Percentiles rank a stretch among this genome's conserved stretches.
These are phyloP conservation scores for Thelephora terrestris DNA, from an alignment of 1,284 basidiomycete species.

Conservation along the genomic window DNA sequence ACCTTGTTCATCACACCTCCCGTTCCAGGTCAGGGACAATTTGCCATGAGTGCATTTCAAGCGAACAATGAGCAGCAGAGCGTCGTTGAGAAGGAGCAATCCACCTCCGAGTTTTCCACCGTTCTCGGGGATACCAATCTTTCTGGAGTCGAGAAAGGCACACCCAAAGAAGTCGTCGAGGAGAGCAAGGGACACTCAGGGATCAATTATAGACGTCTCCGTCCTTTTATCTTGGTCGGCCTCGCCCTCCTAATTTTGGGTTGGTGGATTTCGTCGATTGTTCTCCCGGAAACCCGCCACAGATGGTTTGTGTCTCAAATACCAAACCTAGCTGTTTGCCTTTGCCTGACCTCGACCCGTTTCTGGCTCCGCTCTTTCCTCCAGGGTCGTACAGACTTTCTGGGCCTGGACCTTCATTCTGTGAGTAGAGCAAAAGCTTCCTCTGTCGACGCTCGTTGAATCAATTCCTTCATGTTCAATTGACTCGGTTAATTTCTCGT, in stretches of 20 bases:
- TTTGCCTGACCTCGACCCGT: background rate
- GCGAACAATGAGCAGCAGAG: background rate
- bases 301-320: conserved; percentile 42
- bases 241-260: conserved; percentile 54
- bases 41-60: too few species aligned
- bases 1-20: too few species aligned
- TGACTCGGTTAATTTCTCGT: background rate
- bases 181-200: conserved; percentile 11
- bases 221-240: conserved; percentile 37
- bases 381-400: conserved; percentile 67
- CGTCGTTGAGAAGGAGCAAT: conserved; percentile 8
- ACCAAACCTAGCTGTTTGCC: background rate
- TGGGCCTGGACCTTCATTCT: conserved; percentile 74
- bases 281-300: conserved; percentile 57
- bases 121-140: conserved; percentile 17
- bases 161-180: conserved; percentile 14
- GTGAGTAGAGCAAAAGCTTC: conserved; percentile 29
- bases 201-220: conserved; percentile 19
- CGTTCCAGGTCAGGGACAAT: too few species aligned
- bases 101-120: conserved; percentile 8
- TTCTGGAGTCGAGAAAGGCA: conserved; percentile 14
- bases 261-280: conserved; percentile 73
- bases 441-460: too few species aligned
- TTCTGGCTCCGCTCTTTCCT: conserved; percentile 5
- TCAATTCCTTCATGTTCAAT: background rate